A percentile compares a stretch with the other conserved stretches of the same genome.
phyloP scores from a whole-genome alignment of 1,284 basidiomycete species.

The Fistulinella cinereoalba region DNA sequence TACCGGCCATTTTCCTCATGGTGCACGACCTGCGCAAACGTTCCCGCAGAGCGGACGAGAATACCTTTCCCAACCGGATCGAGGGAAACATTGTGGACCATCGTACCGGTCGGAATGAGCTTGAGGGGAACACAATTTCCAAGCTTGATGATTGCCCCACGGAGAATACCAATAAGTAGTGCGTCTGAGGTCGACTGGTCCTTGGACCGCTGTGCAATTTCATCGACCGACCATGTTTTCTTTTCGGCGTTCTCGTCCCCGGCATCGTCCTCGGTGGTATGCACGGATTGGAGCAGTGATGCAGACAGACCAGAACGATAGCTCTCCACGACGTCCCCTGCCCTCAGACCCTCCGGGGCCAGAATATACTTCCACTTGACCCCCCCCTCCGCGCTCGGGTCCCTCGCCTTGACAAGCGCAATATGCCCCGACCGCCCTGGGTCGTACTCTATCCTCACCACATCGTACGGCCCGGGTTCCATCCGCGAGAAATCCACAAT shows the following conservation, averaged over 20 bases:
- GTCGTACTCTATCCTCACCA: slow-evolving; percentile 95
- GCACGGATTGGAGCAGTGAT: slow-evolving; percentile 65
- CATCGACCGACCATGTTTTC: slow-evolving; percentile 24
- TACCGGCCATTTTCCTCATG: slow-evolving; percentile 71
- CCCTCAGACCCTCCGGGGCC: slow-evolving; percentile 85
- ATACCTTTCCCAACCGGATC: slow-evolving; percentile 75
- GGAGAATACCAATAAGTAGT: slow-evolving; percentile 84
- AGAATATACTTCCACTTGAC: slow-evolving; percentile 83
- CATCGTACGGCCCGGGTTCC: slow-evolving; percentile 80
- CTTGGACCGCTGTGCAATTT: slow-evolving; percentile 19
- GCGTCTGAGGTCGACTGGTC: slow-evolving; percentile 47
- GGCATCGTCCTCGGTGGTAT: slow-evolving; percentile 37
- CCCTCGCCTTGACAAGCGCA: slow-evolving; percentile 73
- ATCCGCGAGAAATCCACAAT: slow-evolving; percentile 84
- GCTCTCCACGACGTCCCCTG: slow-evolving; percentile 86
- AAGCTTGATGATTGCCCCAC: slow-evolving; percentile 81
- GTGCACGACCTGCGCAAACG: slow-evolving; percentile 79
- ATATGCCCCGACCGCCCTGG: slow-evolving; percentile 93
- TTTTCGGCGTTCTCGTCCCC: slow-evolving; percentile 22
- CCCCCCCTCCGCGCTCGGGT: slow-evolving; percentile 45
- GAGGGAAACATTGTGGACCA: slow-evolving; percentile 85
- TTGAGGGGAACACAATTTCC: slow-evolving; percentile 93
- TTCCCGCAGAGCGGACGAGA: slow-evolving; percentile 88
- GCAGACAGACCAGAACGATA: slow-evolving; percentile 82
- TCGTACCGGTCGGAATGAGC: slow-evolving; percentile 89